Base-by-base conservation (phyloP, 495 filamentous ascomycete species). In the Aspergillus biplanus region DNA sequence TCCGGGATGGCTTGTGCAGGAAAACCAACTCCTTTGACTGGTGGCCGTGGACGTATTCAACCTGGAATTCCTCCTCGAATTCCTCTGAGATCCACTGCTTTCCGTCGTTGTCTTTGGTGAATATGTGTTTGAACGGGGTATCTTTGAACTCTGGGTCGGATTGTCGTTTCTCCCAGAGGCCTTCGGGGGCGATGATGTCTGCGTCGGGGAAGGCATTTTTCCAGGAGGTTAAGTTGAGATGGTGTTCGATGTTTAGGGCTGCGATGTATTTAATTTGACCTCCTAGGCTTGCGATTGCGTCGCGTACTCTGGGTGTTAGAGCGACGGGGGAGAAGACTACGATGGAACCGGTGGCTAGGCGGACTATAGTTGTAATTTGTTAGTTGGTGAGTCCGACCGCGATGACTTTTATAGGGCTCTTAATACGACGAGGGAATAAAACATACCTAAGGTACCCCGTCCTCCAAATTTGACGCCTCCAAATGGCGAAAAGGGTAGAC, bases 161-260 rank as follows among this genome's bases (percentile, higher is more conserved):
- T 48, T 85, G 82, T 4, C 93, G 88, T 75, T 96, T 94, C 78
- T 93, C 93, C 39, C 84, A 85, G 2, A 98, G 83, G 0, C 92
- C 93, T 68, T 94, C 90, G 1, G 90, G 90, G 0, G 87, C 92
- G 67, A 97, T 82, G 47, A 98, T 82, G 59, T 85, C 83, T 6
- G 93, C 92, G 27, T 80, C 64, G 0, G 92, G 92, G 72, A 82
- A 98, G 6, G 84, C 90, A n/a, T 80, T 74, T 60, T 89, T 85
- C 94, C 94, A 98, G 11, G 89, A 76, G 1, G 89, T 86, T 16
- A 97, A 70, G 79, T 90, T 91, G 71, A 97, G 90, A 81, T 98
- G 93, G 77, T 97, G 94, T 76, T 97, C 89, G 21, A 92, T 84
- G 72, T 97, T 93, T 21, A 86, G 84, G 4, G 93, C 92, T 7